phyloP scores from a whole-genome alignment of 2,329 filamentous ascomycete genomes.

The Trichoderma guizhouense region DNA sequence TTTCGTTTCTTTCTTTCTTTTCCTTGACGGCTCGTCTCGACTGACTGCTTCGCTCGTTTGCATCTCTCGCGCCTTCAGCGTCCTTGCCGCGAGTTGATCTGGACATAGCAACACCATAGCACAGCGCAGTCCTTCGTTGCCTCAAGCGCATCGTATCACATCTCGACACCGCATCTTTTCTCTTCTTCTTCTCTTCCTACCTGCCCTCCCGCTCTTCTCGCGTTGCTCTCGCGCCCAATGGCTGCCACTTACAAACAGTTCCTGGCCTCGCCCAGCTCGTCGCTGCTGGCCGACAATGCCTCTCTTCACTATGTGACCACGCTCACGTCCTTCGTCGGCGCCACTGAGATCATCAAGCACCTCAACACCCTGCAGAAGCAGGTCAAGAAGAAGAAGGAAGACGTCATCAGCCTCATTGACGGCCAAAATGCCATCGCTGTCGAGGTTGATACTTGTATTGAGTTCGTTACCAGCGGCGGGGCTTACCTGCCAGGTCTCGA shows the following conservation, averaged over 20 bases:
- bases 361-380: conserved; percentile 66
- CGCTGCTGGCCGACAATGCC: conserved; percentile 61
- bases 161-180: background rate
- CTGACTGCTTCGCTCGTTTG: conserved; percentile 6
- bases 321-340: conserved; percentile 67
- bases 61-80: background rate
- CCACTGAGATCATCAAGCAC: conserved; percentile 79
- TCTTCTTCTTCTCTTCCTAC: background rate
- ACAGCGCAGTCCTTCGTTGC: background rate
- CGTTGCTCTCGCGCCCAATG: conserved; percentile 31
- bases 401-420: conserved; percentile 71
- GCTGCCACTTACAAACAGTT: conserved; percentile 66
- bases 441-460: conserved; percentile 78
- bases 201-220: background rate
- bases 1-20: background rate
- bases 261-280: conserved; percentile 62
- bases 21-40: background rate
- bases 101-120: background rate
- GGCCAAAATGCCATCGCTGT: conserved; percentile 69
- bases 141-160: background rate
- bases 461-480: conserved; percentile 78
- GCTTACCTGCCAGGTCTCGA: conserved; percentile 85
- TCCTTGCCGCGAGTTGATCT: background rate
- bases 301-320: conserved; percentile 88
- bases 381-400: conserved; percentile 80